phyloP scores from a whole-genome alignment of 2,329 filamentous ascomycete genomes.

The Trichoderma atroviride region DNA sequence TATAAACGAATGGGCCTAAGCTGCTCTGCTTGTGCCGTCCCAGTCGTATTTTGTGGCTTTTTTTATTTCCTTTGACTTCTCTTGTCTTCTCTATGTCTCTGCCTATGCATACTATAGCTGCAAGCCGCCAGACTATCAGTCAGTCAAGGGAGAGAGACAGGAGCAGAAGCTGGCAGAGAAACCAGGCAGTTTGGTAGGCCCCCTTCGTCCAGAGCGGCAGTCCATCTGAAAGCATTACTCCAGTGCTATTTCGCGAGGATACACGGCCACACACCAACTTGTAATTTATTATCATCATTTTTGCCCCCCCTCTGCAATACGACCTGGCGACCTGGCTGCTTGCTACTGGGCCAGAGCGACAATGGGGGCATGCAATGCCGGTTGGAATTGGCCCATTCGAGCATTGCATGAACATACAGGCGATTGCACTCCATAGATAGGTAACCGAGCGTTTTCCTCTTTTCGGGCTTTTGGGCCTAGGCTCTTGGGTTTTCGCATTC shows the following conservation, averaged over 20 bases:
- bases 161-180: background rate
- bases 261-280: background rate
- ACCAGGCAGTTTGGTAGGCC: slow-evolving; percentile 1
- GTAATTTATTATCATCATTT: background rate
- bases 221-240: background rate
- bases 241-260: background rate
- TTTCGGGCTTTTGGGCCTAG: background rate
- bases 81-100: background rate
- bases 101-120: background rate
- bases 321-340: slow-evolving; percentile 2
- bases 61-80: background rate
- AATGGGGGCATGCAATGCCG: background rate
- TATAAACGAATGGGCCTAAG: background rate
- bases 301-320: background rate
- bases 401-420: background rate
- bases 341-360: background rate
- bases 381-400: background rate
- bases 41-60: slow-evolving; percentile 1
- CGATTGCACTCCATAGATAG: background rate
- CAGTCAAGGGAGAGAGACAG: background rate
- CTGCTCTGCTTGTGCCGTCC: background rate
- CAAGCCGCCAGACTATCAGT: background rate
- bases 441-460: background rate
- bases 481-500: background rate
- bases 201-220: background rate